Base-by-base conservation (phyloP, 768 basidiomycete genomes). In the Termitomyces sp. region DNA sequence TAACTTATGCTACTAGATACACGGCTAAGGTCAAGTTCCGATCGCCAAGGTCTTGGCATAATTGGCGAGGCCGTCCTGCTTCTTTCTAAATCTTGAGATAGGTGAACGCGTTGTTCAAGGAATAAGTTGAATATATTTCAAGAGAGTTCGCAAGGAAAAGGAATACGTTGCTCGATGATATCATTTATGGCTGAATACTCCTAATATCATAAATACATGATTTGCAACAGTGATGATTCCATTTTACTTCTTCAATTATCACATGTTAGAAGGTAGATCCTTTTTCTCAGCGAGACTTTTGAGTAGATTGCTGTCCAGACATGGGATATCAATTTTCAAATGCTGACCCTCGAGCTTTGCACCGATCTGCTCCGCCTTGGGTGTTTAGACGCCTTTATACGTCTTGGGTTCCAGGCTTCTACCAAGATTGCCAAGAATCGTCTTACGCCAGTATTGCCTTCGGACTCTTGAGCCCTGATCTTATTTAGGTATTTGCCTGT, bases 61-160 rank as follows among this genome's bases (percentile, higher is more conserved):
- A 47, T 58, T 20, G 56, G 59, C 35, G 50, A 64, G 35, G 57
- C 54, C 53, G 40, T 16, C 60, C 62, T 33, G 59, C 63, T 0
- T 55, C 58, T 24, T 61, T 67, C 5, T 63, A 68, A 52, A 66
- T 67, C 18, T 58, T 52, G 43, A 54, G 40, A 40, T 24, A 35
- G 71, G 69, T 2, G 57, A 63, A 57, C 60, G 66, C 35, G 68
- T 71, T 54, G 36, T 66, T 10, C 66, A 69, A 49, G 58, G 60
- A 30, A 67, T 72, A 24, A 43, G 3, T 45, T 70, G 10, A 70
- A 26, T 71, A 68, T 47, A 50, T 71, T 20, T n/a, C n/a, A n/a
- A n/a, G n/a, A n/a, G 67, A 71, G 49, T 65, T 14, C 60, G 70
- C 30, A 63, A 62, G 51, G 67, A 66, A 24, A 66, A 24, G 28